These are phyloP conservation scores for Mortierella sp. DNA, from an alignment of 371 early-diverging fungal genomes.

Conservation along the genomic window DNA sequence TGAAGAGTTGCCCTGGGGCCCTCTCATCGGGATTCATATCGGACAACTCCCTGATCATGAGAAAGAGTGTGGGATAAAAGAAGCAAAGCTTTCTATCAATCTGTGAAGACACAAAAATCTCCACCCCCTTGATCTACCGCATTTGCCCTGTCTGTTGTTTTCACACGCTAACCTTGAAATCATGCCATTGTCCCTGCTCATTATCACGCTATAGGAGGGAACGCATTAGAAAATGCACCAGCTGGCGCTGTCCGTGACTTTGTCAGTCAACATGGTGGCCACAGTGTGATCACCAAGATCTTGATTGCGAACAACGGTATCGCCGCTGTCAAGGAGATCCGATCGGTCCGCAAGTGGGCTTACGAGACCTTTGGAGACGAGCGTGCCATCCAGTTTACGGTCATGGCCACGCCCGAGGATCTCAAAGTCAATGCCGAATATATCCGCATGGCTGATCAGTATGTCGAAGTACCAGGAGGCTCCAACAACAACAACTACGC, in stretches of 20 bases:
- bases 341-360: slow-evolving; percentile 97
- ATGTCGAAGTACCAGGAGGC: slow-evolving; percentile 97
- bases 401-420: slow-evolving; percentile 99
- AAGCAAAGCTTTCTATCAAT: too few relatives aligned
- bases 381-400: slow-evolving; percentile 95
- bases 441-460: slow-evolving; percentile 98
- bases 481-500: slow-evolving; percentile 98
- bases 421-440: slow-evolving; percentile 96
- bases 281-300: slow-evolving; percentile 89
- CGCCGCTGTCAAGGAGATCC: slow-evolving; percentile 99
- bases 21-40: too few relatives aligned
- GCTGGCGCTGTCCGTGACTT: slow-evolving; percentile 75
- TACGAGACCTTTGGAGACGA: slow-evolving; percentile 98
- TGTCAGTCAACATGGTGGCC: slow-evolving; percentile 83
- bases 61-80: too few relatives aligned
- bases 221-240: slow-evolving; percentile 65
- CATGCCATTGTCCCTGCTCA: not conserved
- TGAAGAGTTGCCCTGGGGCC: too few relatives aligned
- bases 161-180: not conserved
- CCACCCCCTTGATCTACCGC: too few relatives aligned
- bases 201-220: slow-evolving; percentile 61
- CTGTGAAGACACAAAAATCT: too few relatives aligned
- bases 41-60: too few relatives aligned
- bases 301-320: slow-evolving; percentile 99
- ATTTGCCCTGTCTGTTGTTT: slow-evolving; percentile 1